Evolutionary conservation across 1,139 yeast species (phyloP), one percentile per base, ranked within the genome.

Genomic region (Chernovozyma aurita): DNA sequence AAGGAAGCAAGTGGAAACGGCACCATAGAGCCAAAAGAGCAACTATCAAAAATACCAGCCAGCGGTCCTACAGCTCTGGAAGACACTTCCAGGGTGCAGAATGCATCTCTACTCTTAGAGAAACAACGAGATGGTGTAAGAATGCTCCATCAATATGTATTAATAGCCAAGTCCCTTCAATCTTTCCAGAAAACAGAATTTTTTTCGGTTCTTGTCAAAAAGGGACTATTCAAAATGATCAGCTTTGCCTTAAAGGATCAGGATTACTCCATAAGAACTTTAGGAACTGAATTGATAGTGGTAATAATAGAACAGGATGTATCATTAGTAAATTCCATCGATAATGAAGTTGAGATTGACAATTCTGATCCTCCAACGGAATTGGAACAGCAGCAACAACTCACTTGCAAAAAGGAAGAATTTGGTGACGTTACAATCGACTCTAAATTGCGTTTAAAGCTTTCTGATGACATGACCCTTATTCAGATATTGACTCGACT

Each of bases 271-370:
- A 70, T 79, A 12, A 65, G 94, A 41, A 78, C 80, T 2, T 56
- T 86, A 25, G 95, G 95, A 0, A 83, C 95, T 0, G 97, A 92
- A 52, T 63, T 88, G 11, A 74, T 92, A 24, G 83, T 86, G 9
- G 69, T 87, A 1, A 80, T 88, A 7, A 81, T 90, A 26, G 97
- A 90, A 44, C 90, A 85, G 48, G 97, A 88, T 52, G 82, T 86
- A 3, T 61, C 81, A 3, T 57, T 86, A 33, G 77, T 86, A 15
- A 78, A 74, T 49, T 54, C 67, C 1, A 52, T 63, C 3, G 62
- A 58, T 38, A 53, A 57, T 33, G 66, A 65, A 15, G 67, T 61
- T 30, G 44, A 58, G 1, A 59, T 63, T n/a, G 70, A 64, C 42
- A 61, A 54, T 41, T 48, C 57, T 2, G 70, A 64, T 13, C 65